Evolutionary conservation across 768 basidiomycete species (phyloP), one percentile per base, ranked within the genome.

Genomic region (Cystofilobasidium ferigula): DNA sequence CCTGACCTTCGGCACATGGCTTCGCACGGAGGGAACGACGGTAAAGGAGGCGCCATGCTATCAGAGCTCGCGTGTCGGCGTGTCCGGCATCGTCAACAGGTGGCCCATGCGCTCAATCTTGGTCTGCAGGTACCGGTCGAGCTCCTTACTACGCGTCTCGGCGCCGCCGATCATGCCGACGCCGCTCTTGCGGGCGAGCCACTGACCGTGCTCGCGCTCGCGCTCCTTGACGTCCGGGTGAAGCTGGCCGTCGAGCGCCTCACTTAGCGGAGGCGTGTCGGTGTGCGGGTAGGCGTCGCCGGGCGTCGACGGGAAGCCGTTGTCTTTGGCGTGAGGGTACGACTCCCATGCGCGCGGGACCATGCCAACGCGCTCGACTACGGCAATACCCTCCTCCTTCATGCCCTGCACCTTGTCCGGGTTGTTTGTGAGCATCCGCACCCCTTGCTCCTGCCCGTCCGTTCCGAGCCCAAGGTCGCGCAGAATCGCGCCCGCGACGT

Each of bases 51-150:
- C 5, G 18, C 20, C 45, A 47, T 47, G n/a, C 45, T n/a, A 47
- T 47, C 30, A 54, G 28, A 28, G 32, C 51, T 54, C 51, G 26
- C 51, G 51, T 14, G 51, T 5, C 3, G 24, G 5, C 12, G 13
- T 28, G 9, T 34, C n/a, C 6, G 75, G 75, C 38, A 76, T 51
- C 14, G 86, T 84, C 32, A 95, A 78, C 79, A 94, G 85, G 74
- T 99, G 95, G 16, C 95, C 95, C 95, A 99, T 99, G 68, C 87
- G 82, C 74, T 90, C 78, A n/a, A 98, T 85, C 76, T 99, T 99
- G 43, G 95, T 98, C 74, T 88, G 83, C 72, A 99, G 77, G 75
- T 99, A 99, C 77, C 87, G 90, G 72, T 98, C 91, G 71, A 99
- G 76, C 73, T 99, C 95, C 63, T 84, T 83, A 0, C 91, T 89